These are phyloP conservation scores for Mycena venus DNA, from an alignment of 768 basidiomycete species.

Conservation along the genomic window DNA sequence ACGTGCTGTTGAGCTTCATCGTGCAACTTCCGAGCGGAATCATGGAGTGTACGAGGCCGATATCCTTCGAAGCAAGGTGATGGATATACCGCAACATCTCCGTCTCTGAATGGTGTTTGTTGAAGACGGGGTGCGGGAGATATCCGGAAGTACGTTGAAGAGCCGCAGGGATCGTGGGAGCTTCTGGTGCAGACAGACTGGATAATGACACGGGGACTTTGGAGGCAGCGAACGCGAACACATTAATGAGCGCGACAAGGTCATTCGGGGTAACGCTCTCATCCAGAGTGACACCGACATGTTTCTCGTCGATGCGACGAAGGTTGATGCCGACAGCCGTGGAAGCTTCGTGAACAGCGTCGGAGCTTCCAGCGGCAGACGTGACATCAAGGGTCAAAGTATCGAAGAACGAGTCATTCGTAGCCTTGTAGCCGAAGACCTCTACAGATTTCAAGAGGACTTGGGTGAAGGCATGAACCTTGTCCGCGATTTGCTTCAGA, in stretches of 20 bases:
- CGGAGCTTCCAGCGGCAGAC: slow-evolving; percentile 64
- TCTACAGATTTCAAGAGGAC: slow-evolving; percentile 79
- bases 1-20: slow-evolving; percentile 98
- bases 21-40: slow-evolving; percentile 96
- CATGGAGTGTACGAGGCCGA: slow-evolving; percentile 96
- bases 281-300: slow-evolving; percentile 92
- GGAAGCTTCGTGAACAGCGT: slow-evolving; percentile 79
- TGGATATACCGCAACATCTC: slow-evolving; percentile 98
- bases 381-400: slow-evolving; percentile 87
- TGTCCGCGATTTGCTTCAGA: slow-evolving; percentile 85
- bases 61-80: slow-evolving; percentile 94
- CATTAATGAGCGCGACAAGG: slow-evolving; percentile 81
- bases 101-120: slow-evolving; percentile 97
- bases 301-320: slow-evolving; percentile 78
- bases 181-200: slow-evolving; percentile 59
- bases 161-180: slow-evolving; percentile 64
- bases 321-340: slow-evolving; percentile 83
- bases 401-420: slow-evolving; percentile 90
- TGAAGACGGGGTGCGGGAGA: slow-evolving; percentile 92
- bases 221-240: slow-evolving; percentile 80
- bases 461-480: slow-evolving; percentile 91
- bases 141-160: slow-evolving; percentile 76
- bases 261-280: slow-evolving; percentile 88
- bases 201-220: slow-evolving; percentile 59
- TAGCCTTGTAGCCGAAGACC: slow-evolving; percentile 78